These are phyloP conservation scores for sorghum (Sorghum bicolor) DNA, from an alignment of 176 grass and related monocot species.

Conservation along the genomic window DNA sequence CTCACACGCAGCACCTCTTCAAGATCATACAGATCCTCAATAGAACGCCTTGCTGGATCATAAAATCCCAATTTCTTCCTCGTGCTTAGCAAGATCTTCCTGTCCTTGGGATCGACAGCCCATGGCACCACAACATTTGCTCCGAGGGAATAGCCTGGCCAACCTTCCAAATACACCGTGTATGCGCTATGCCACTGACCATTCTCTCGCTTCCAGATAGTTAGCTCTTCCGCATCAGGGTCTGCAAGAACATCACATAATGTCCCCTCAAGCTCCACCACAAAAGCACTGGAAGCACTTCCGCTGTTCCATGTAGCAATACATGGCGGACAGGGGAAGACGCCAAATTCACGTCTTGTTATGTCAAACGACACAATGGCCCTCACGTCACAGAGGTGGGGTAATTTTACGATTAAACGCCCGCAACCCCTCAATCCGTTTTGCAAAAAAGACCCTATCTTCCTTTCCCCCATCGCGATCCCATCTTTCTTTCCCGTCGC, in stretches of 20 bases:
- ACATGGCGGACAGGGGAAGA: background rate
- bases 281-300: background rate
- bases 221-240: background rate
- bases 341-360: background rate
- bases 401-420: too few species aligned
- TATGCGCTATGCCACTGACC: background rate
- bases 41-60: background rate
- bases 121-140: background rate
- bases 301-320: background rate
- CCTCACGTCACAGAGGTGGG: background rate
- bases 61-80: slow-evolving; percentile 2
- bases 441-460: too few species aligned
- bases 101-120: background rate
- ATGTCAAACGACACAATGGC: background rate
- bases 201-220: background rate
- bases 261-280: background rate
- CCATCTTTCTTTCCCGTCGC: too few species aligned
- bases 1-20: background rate
- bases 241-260: slow-evolving; percentile 6
- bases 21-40: background rate
- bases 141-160: background rate
- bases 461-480: too few species aligned
- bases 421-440: too few species aligned
- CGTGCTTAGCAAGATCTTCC: background rate
- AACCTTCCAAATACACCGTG: background rate